phyloP scores from a whole-genome alignment of 2,329 filamentous ascomycete species.

The Emergomyces africanus region DNA sequence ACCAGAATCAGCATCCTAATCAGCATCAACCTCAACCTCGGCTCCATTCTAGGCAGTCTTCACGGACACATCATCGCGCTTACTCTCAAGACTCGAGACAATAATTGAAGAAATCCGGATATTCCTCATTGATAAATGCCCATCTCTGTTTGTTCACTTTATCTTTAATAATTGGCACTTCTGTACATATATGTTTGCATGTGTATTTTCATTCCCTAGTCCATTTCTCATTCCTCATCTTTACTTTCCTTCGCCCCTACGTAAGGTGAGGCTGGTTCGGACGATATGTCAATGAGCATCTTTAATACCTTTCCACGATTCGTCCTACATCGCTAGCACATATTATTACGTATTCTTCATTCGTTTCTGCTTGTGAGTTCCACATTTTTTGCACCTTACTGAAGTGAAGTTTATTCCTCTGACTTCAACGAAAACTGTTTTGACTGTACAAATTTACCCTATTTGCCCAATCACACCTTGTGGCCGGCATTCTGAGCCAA shows the following conservation, averaged over 20 bases:
- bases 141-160: neutral
- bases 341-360: neutral
- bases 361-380: neutral
- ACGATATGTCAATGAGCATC: neutral
- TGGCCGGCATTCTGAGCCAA: neutral
- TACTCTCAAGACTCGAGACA: constrained; percentile 6
- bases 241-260: neutral
- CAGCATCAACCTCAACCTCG: constrained; percentile 1
- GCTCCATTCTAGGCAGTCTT: constrained; percentile 4
- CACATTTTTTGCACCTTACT: neutral
- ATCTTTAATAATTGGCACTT: neutral
- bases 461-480: neutral
- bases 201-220: neutral
- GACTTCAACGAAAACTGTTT: neutral
- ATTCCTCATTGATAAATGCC: neutral
- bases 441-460: neutral
- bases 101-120: neutral
- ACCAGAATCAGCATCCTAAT: constrained; percentile 1
- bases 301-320: neutral
- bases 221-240: neutral
- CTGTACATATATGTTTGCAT: neutral
- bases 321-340: neutral
- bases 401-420: neutral
- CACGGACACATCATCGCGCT: constrained; percentile 3
- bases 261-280: neutral